Evolutionary conservation across 2,329 filamentous ascomycete species (phyloP).

Genomic region (Colletotrichum aenigma): DNA sequence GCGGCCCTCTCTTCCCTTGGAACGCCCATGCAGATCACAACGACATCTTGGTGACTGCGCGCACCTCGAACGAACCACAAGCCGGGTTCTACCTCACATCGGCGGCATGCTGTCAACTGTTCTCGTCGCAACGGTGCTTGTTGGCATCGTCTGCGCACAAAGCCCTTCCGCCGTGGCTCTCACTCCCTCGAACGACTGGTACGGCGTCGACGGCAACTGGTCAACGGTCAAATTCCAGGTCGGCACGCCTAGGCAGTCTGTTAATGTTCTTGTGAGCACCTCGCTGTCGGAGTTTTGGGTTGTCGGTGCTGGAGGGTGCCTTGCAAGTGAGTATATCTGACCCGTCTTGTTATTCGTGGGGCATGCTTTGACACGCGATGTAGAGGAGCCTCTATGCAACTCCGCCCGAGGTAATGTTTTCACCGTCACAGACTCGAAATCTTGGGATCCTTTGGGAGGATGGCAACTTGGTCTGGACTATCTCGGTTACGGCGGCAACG

Average conservation of each 20-base stretch:
- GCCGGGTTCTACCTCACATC: not conserved
- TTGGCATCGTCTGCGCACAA: constrained; percentile 12
- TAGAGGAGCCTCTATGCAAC: constrained; percentile 57
- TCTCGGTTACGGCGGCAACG: constrained; percentile 64
- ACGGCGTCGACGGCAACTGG: constrained; percentile 73
- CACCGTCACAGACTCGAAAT: constrained; percentile 54
- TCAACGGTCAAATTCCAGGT: constrained; percentile 68
- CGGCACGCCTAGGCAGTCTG: constrained; percentile 44
- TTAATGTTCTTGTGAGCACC: constrained; percentile 62
- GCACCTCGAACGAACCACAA: constrained; percentile 10
- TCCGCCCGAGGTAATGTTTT: constrained; percentile 64
- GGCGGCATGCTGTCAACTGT: constrained; percentile 10
- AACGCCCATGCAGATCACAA: constrained; percentile 14
- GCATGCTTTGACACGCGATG: constrained; percentile 18
- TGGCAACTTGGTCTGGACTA: constrained; percentile 66
- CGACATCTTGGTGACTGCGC: constrained; percentile 14
- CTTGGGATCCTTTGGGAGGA: constrained; percentile 63
- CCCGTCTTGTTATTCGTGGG: not conserved
- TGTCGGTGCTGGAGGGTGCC: constrained; percentile 63
- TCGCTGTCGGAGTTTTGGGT: constrained; percentile 75
- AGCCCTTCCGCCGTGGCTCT: constrained; percentile 18
- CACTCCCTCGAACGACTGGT: constrained; percentile 25
- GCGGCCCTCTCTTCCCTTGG: not conserved
- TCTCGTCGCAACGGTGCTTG: constrained; percentile 11
- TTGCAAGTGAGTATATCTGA: constrained; percentile 43